Percentiles rank a stretch among this genome's conserved stretches.
Conservation (phyloP, 2,329 filamentous ascomycete species). For the Cladobotryum mycophilum region DNA sequence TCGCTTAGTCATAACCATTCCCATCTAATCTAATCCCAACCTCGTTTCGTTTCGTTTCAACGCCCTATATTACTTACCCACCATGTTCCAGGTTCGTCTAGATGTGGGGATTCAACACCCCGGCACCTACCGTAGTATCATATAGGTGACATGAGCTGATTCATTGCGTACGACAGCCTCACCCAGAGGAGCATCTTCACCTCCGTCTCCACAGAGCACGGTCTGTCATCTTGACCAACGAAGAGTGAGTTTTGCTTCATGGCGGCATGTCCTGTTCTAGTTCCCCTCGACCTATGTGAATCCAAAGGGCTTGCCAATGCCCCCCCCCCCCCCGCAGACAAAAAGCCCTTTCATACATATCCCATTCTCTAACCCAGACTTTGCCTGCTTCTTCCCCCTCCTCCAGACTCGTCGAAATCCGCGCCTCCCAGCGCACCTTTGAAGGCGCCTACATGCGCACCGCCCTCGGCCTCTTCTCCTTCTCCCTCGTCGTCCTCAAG, state of each 20-base stretch:
- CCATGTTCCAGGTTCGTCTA: conserved; percentile 17
- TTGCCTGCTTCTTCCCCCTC: neutral
- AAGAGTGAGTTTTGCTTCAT: conserved; percentile 50
- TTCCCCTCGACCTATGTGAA: neutral
- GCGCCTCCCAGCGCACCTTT: conserved; percentile 91
- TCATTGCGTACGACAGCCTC: conserved; percentile 39
- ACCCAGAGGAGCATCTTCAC: conserved; percentile 68
- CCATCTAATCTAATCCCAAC: neutral
- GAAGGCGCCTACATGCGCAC: conserved; percentile 96
- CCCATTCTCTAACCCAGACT: neutral
- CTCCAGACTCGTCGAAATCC: conserved; percentile 77
- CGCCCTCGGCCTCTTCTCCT: conserved; percentile 89
- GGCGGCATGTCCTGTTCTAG: too few species aligned
- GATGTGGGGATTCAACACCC: neutral
- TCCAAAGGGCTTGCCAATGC: too few species aligned
- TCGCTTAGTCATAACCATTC: neutral
- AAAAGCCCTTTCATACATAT: too few species aligned
- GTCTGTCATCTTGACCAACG: conserved; percentile 71
- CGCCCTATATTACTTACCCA: neutral
- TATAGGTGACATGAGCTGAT: neutral
- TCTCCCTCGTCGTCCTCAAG: conserved; percentile 81
- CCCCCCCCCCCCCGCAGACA: too few species aligned
- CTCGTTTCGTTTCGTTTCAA: neutral
- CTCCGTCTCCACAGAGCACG: conserved; percentile 78
- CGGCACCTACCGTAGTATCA: neutral